Evolutionary conservation across 306 rosid genomes (phyloP), one percentile per base, ranked within the genome.

Genomic region (Macrotyloma uniflorum): DNA sequence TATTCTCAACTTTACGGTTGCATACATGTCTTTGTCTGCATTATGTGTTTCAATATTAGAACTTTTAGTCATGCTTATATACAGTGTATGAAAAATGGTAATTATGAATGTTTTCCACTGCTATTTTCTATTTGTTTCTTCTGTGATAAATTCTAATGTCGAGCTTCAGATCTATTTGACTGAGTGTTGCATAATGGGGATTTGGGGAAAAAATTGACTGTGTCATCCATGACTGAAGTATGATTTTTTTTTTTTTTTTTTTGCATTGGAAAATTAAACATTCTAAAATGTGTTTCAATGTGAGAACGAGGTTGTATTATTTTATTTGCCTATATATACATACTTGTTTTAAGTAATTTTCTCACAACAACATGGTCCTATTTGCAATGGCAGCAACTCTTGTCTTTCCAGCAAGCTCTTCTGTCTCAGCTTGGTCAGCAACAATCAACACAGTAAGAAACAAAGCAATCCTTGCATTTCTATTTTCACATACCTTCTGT

Each of bases 361-460:
- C 80, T 85, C 64, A 40, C 75, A 16, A 73, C 53, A 43, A 14
- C 28, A 4, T 67, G 28, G 36, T 72, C 10, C 46, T 65, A 24
- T 70, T 42, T 33, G 22, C 73, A 47, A 58, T 78, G 75, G 88
- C 94, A 90, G 96, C 87, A 80, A 86, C 84, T 93, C 68, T 33
- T 88, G 79, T 79, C 96, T 58, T 67, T 90, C 73, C 90, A 86
- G 86, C 94, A 87, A 85, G 78, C 87, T 54, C 92, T 87, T 65
- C 43, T 89, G 86, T 81, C 93, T 24, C 93, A 86, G 85, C 72
- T 83, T 79, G 88, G 89, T 77, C 88, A 66, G 67, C 89, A 80
- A 75, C 97, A 87, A 79, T 71, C 97, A 81, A 80, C 91, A 59
- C 90, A 74, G 96, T 90, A 86, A 89, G 97, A 83, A 79, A 70